Evolutionary conservation across 2,329 filamentous ascomycete species (phyloP).

Genomic region (Colletotrichum lentis): DNA sequence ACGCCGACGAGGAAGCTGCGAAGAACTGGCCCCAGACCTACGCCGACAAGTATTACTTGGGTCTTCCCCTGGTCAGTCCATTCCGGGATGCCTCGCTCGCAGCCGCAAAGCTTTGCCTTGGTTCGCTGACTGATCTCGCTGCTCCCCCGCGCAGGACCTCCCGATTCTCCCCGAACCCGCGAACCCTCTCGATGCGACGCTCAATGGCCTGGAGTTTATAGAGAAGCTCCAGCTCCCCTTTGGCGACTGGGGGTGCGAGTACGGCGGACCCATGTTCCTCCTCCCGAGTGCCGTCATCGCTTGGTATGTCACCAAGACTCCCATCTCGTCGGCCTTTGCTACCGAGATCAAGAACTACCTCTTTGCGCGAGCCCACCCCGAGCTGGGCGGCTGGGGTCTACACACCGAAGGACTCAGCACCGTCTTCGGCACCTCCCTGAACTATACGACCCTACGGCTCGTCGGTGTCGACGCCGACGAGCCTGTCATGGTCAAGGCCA

Average conservation of each 20-base stretch:
- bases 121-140: neutral
- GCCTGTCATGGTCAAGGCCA: conserved; percentile 83
- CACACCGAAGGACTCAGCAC: conserved; percentile 95
- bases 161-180: conserved; percentile 75
- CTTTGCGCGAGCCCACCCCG: conserved; percentile 81
- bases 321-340: conserved; percentile 79
- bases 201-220: conserved; percentile 88
- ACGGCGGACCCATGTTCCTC: conserved; percentile 96
- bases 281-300: conserved; percentile 84
- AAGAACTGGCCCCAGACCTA: conserved; percentile 83
- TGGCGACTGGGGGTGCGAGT: conserved; percentile 97
- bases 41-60: conserved; percentile 90
- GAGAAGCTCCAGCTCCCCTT: conserved; percentile 86
- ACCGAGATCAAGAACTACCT: conserved; percentile 94
- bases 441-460: conserved; percentile 82
- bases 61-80: conserved; percentile 73
- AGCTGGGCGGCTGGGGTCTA: conserved; percentile 96
- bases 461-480: conserved; percentile 86
- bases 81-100: neutral
- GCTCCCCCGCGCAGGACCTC: conserved; percentile 64
- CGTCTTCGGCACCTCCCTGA: conserved; percentile 88
- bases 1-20: conserved; percentile 73
- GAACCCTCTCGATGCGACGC: conserved; percentile 77
- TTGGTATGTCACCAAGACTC: conserved; percentile 89
- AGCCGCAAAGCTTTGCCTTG: neutral